Conservation (phyloP, 805 yeast species). For the Pichia eremophila region DNA sequence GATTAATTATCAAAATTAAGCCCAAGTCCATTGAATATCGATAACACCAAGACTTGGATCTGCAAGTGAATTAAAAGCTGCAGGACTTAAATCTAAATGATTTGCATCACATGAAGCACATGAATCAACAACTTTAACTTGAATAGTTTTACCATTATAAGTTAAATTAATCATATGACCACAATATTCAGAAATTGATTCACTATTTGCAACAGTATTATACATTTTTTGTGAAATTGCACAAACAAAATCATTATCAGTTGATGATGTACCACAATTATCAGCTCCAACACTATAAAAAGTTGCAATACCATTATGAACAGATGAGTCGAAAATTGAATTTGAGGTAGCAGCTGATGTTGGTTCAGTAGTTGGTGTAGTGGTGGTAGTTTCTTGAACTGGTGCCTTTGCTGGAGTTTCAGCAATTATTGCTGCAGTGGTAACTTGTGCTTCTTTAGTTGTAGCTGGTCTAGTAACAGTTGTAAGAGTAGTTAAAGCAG, state of each 20-base stretch:
- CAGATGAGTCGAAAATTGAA: constrained; percentile 5
- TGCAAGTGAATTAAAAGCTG: constrained; percentile 40
- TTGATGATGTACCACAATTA: constrained; percentile 39
- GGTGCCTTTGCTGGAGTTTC: neutral
- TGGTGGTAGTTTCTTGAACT: neutral
- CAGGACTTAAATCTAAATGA: constrained; percentile 47
- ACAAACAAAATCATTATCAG: constrained; percentile 35
- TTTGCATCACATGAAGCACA: constrained; percentile 39
- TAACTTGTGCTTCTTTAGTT: neutral
- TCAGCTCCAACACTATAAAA: constrained; percentile 38
- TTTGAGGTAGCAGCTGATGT: constrained; percentile 4
- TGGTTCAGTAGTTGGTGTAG: neutral
- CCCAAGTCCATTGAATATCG: constrained; percentile 32
- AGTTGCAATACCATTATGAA: constrained; percentile 37
- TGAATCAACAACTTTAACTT: constrained; percentile 44
- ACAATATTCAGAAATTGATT: constrained; percentile 33
- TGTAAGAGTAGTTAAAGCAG: neutral
- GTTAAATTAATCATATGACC: constrained; percentile 39
- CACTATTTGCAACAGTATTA: constrained; percentile 17
- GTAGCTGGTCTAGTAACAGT: constrained; percentile 1
- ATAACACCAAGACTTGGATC: constrained; percentile 37
- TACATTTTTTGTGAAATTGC: constrained; percentile 40
- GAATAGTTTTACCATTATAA: constrained; percentile 39
- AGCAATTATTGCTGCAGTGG: neutral
- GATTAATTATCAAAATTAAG: neutral